Conservation (phyloP, 2,329 filamentous ascomycete species). For the Chaetomium sp. region DNA sequence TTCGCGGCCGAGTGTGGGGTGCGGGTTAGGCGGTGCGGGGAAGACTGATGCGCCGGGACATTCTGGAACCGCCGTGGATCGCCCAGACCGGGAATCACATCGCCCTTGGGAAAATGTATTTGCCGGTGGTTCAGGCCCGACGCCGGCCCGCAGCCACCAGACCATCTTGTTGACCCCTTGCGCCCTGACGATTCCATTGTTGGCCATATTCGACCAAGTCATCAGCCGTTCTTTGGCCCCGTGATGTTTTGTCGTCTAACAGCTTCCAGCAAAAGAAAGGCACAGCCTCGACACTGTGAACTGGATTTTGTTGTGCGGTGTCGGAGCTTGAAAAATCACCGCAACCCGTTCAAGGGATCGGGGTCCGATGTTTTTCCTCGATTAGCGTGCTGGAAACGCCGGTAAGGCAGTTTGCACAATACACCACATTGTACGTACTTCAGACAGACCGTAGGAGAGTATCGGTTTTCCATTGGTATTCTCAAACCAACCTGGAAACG, state of each 20-base stretch:
- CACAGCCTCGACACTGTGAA: background rate
- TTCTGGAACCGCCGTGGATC: constrained; percentile 22
- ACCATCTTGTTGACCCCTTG: background rate
- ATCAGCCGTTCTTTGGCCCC: background rate
- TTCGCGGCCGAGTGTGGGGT: constrained; percentile 19
- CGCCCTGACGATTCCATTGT: background rate
- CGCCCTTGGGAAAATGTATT: constrained; percentile 33
- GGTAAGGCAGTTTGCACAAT: background rate
- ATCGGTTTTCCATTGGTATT: background rate
- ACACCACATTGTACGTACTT: background rate
- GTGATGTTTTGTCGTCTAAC: background rate
- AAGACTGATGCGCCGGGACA: constrained; percentile 28
- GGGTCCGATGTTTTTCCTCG: constrained; percentile 12
- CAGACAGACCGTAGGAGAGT: too few relatives aligned
- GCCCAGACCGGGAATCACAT: constrained; percentile 17
- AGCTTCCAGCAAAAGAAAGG: background rate
- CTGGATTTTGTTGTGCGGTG: background rate
- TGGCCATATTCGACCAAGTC: background rate
- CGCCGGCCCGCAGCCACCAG: background rate
- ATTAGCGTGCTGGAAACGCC: background rate
- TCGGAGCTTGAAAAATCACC: constrained; percentile 28
- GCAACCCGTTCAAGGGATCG: background rate
- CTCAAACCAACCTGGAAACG: background rate
- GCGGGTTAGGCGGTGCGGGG: constrained; percentile 26
- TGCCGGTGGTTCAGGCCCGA: constrained; percentile 25